Evolutionary conservation across 768 basidiomycete species (phyloP), one percentile per base, ranked within the genome.

Genomic region (Lentinula raphanica): DNA sequence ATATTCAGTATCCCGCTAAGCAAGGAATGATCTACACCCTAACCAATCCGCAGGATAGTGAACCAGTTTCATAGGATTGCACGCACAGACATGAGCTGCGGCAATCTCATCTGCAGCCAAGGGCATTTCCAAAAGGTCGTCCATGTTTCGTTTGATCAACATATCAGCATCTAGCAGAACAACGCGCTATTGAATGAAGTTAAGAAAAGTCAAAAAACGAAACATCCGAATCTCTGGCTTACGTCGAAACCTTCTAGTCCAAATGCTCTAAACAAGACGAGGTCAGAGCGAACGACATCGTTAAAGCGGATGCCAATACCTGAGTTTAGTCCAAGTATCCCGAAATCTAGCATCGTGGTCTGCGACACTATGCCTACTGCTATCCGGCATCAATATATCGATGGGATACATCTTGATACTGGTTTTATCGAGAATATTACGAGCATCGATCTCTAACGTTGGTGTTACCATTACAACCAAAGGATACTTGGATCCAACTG

Each of bases 1-100:
- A 15, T 6, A 15, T 39, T 36, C 28, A 32, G 40, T 31, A 56
- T 23, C 15, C 3, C 19, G 15, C 7, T 28, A 28, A 17, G 49
- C 42, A 49, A 29, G 46, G 17, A 56, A 48, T 9, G 28, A 35
- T 49, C 4, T 12, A 44, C 9, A 68, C 53, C 80, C 66, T 66
- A 62, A 81, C 97, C 96, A 99, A 68, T 97, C 94, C 3, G 71
- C 65, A 7, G 96, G 96, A 72, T 99, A 99, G 69, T 95, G 92
- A 2, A 78, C 60, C 19, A 96, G 69, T 67, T 84, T 87, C 38
- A 85, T 82, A 6, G 95, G 96, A 71, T 99, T 99, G 75, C 96
- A 99, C 3, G 94, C 86, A 67, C 96, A 99, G 13, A 85, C 94
- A 63, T 96, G 95, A 0, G 77, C 81, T 0, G 94, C 94, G 5